phyloP scores from a whole-genome alignment of 139 green algal genomes.

The Dunaliella sp. region DNA sequence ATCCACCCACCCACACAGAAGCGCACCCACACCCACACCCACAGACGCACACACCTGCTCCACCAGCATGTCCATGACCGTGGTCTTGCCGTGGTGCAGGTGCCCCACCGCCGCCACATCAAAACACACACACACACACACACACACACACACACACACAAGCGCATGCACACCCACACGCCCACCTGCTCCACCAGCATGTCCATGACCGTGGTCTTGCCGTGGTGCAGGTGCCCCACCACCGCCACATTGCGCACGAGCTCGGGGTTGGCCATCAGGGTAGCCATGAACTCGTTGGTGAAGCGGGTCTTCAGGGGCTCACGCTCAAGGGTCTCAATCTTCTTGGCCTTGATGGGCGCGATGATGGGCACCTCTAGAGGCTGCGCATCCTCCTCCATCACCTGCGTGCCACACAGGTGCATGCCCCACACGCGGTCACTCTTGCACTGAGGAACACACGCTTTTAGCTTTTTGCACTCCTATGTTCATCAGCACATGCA shows the following conservation, averaged over 20 bases:
- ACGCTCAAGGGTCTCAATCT: conserved; percentile 50
- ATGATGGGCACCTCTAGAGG: conserved; percentile 95
- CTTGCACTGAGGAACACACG: too few species aligned
- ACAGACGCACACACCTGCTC: conserved; percentile 70
- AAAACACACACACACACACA: not conserved
- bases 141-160: conserved; percentile 8
- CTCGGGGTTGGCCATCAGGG: conserved; percentile 78
- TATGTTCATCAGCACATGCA: too few species aligned
- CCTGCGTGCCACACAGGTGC: conserved; percentile 40
- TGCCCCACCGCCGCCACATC: conserved; percentile 84
- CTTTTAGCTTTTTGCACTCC: too few species aligned
- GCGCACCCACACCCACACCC: not conserved
- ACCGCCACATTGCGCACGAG: conserved; percentile 88
- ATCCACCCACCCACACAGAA: not conserved
- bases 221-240: conserved; percentile 94
- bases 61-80: conserved; percentile 96
- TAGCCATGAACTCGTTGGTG: conserved; percentile 79
- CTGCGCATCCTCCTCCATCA: conserved; percentile 99
- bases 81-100: conserved; percentile 97
- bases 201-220: conserved; percentile 97
- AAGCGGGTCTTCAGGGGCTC: conserved; percentile 60
- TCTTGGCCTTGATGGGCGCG: conserved; percentile 77
- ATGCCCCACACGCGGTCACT: too few species aligned
- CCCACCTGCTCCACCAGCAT: conserved; percentile 95
- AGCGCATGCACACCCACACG: not conserved